phyloP scores from a whole-genome alignment of 2,329 filamentous ascomycete species.

The Exophiala phaeomuriformis region DNA sequence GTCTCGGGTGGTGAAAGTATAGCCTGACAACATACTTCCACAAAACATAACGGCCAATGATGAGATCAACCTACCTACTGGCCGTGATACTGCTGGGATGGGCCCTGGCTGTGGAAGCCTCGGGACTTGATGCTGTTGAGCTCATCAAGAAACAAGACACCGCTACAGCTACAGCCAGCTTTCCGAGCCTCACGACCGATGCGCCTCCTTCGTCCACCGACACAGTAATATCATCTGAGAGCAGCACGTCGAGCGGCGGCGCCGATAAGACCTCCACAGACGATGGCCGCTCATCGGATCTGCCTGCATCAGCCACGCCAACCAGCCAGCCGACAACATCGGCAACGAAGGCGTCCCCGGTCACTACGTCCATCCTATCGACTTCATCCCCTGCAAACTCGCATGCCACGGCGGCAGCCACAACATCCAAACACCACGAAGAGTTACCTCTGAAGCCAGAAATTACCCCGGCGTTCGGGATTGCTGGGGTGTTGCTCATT shows the following conservation, averaged over 20 bases:
- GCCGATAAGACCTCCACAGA: conserved; percentile 1
- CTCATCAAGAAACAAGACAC: conserved; percentile 15
- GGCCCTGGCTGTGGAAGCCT: conserved; percentile 1
- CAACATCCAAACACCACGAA: conserved; percentile 4
- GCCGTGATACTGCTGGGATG: conserved; percentile 11
- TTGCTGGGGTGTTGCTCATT: conserved; percentile 71
- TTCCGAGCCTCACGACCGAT: conserved; percentile 14
- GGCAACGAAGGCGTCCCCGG: conserved; percentile 3
- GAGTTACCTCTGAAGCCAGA: conserved; percentile 62
- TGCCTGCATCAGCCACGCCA: conserved; percentile 1
- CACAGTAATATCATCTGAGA: not conserved
- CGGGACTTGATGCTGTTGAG: not conserved
- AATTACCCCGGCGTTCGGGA: conserved; percentile 72
- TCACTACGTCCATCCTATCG: conserved; percentile 11
- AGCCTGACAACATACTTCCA: not conserved
- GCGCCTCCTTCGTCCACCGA: conserved; percentile 3
- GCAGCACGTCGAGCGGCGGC: conserved; percentile 3
- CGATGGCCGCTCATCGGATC: not conserved
- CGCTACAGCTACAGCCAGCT: not conserved
- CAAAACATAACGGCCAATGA: not conserved
- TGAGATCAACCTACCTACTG: conserved; percentile 9
- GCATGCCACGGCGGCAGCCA: conserved; percentile 8
- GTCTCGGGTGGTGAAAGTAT: not conserved
- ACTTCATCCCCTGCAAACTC: conserved; percentile 14
- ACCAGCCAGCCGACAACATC: not conserved